Conservation (phyloP, 208 protist species). For the Trypanosoma theileri region DNA sequence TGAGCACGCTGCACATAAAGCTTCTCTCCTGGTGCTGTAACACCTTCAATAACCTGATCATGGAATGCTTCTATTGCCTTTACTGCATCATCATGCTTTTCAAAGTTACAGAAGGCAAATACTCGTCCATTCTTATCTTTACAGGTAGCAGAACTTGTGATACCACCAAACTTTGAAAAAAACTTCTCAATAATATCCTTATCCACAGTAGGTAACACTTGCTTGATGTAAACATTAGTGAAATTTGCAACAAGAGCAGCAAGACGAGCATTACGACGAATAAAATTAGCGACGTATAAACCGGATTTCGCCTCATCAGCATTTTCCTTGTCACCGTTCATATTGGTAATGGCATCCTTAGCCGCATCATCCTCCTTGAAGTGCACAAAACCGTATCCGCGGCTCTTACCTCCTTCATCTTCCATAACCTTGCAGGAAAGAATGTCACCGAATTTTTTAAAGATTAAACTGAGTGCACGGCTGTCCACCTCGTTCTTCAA, state of each 20-base stretch:
- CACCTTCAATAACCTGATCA: constrained; percentile 83
- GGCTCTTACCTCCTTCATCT: constrained; percentile 90
- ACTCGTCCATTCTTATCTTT: constrained; percentile 91
- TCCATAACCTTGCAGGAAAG: constrained; percentile 98
- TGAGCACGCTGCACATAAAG: constrained; percentile 90
- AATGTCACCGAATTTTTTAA: constrained; percentile 97
- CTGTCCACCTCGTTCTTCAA: constrained; percentile 96
- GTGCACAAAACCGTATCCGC: constrained; percentile 99
- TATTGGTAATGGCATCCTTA: constrained; percentile 94
- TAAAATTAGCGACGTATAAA: constrained; percentile 96
- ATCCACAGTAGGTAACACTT: constrained; percentile 90
- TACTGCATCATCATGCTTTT: constrained; percentile 93
- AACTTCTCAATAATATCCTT: constrained; percentile 93
- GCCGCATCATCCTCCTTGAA: constrained; percentile 97
- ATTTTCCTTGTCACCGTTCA: constrained; percentile 96
- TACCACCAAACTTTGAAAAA: constrained; percentile 94
- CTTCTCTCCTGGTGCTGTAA: constrained; percentile 75
- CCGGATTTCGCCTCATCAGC: constrained; percentile 90
- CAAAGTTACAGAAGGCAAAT: constrained; percentile 99
- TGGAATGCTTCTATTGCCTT: constrained; percentile 92
- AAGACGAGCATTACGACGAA: constrained; percentile 93
- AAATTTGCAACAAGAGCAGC: constrained; percentile 92
- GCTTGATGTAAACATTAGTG: constrained; percentile 99
- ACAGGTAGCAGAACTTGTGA: constrained; percentile 90
- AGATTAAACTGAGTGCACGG: constrained; percentile 97